A percentile compares a stretch with the other conserved stretches of the same genome.
phyloP scores from a whole-genome alignment of 148 eudicot species.

The Silene latifolia region DNA sequence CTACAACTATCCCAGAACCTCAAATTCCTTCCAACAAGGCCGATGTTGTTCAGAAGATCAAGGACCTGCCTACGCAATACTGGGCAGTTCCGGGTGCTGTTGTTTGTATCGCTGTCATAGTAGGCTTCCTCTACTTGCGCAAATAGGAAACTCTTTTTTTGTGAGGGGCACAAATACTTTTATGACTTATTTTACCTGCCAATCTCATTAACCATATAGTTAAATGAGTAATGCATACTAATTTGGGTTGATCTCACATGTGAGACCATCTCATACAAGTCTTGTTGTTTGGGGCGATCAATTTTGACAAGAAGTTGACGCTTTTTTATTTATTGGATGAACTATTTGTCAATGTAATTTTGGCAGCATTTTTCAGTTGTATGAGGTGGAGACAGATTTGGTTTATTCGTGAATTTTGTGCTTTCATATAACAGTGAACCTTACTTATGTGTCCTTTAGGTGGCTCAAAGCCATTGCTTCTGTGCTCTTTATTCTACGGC shows the following conservation, averaged over 20 bases:
- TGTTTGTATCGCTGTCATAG: conserved; percentile 52
- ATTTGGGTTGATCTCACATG: background rate
- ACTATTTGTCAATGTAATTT: background rate
- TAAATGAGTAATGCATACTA: too few relatives aligned
- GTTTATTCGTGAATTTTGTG: too few relatives aligned
- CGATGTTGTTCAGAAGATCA: conserved; percentile 34
- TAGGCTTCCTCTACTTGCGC: conserved; percentile 55
- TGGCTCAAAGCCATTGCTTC: too few relatives aligned
- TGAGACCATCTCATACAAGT: background rate
- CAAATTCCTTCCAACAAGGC: conserved; percentile 27
- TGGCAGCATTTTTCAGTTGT: background rate
- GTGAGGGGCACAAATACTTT: background rate
- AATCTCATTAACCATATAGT: too few relatives aligned
- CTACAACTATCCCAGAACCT: conserved; percentile 50
- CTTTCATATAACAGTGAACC: too few relatives aligned
- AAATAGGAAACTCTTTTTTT: conserved; percentile 38
- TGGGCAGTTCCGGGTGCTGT: conserved; percentile 59
- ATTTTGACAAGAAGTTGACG: conserved; percentile 24
- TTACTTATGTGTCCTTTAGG: too few relatives aligned
- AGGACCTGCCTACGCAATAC: conserved; percentile 50
- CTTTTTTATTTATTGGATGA: background rate
- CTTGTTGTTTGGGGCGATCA: background rate
- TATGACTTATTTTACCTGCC: background rate
- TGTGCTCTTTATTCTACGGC: too few relatives aligned
- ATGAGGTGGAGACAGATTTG: background rate